Conservation (phyloP, 2,329 filamentous ascomycete genomes). For the Nothomitra cinnamomea region DNA sequence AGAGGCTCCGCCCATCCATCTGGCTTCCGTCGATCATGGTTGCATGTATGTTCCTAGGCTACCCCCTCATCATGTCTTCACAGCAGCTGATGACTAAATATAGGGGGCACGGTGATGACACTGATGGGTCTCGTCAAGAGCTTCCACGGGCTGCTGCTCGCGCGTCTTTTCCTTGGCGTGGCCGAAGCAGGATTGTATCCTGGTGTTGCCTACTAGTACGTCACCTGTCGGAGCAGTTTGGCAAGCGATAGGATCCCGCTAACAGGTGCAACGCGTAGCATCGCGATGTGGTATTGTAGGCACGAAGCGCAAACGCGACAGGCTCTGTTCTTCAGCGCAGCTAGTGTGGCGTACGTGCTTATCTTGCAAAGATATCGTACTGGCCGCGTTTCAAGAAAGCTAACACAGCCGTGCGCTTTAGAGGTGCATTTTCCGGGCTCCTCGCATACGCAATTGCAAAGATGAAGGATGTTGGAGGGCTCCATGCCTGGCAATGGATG, state of each 20-base stretch:
- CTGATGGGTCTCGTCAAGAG: conserved; percentile 52
- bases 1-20: conserved; percentile 45
- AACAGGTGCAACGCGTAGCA: conserved; percentile 73
- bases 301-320: conserved; percentile 81
- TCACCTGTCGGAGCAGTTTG: conserved; percentile 31
- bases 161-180: conserved; percentile 68
- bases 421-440: conserved; percentile 30
- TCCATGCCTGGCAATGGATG: conserved; percentile 33
- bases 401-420: too few species aligned
- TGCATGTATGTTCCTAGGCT: conserved; percentile 19
- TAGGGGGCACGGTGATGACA: conserved; percentile 21
- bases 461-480: conserved; percentile 27
- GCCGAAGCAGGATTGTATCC: conserved; percentile 25
- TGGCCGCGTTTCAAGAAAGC: too few species aligned
- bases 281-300: conserved; percentile 78
- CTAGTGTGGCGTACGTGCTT: too few species aligned
- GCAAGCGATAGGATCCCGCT: conserved; percentile 86
- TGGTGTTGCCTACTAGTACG: neutral
- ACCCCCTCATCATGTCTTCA: neutral
- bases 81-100: conserved; percentile 17
- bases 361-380: too few species aligned
- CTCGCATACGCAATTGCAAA: conserved; percentile 31
- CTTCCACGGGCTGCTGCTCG: conserved; percentile 60
- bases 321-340: conserved; percentile 80
- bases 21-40: conserved; percentile 27